Evolutionary conservation across 139 green algal genomes (phyloP).

Genomic region (Closterium sp.): DNA sequence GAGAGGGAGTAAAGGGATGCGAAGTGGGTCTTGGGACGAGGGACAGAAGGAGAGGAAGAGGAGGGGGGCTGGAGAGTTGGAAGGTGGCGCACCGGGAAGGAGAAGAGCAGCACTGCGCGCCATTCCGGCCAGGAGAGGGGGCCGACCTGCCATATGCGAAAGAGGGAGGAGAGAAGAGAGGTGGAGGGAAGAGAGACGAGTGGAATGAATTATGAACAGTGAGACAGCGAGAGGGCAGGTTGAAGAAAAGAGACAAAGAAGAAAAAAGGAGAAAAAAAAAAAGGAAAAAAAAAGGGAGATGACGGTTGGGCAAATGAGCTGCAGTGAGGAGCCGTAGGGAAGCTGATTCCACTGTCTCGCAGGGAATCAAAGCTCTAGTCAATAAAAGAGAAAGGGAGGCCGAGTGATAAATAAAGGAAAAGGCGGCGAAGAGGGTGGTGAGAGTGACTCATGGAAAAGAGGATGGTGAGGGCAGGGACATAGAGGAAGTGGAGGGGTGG

Average conservation of each 20-base stretch:
- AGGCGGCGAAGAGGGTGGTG: background rate
- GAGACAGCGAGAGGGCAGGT: background rate
- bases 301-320: no score
- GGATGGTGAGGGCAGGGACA: background rate
- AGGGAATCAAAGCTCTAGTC: no score
- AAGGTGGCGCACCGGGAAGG: constrained; percentile 29
- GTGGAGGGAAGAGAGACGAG: background rate
- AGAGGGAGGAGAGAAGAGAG: no score
- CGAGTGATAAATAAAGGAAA: background rate
- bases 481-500: no score
- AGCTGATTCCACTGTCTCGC: no score
- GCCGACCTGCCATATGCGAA: constrained; percentile 64
- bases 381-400: background rate
- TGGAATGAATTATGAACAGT: background rate
- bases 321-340: no score
- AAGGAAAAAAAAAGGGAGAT: no score
- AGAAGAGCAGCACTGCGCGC: constrained; percentile 54
- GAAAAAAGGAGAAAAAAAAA: background rate
- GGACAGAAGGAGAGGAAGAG: background rate
- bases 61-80: background rate
- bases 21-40: background rate
- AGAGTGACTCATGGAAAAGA: background rate
- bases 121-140: constrained; percentile 82
- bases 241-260: background rate
- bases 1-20: background rate